phyloP scores from a whole-genome alignment of 2,329 filamentous ascomycete genomes.

The Rhynchosporium secalis region DNA sequence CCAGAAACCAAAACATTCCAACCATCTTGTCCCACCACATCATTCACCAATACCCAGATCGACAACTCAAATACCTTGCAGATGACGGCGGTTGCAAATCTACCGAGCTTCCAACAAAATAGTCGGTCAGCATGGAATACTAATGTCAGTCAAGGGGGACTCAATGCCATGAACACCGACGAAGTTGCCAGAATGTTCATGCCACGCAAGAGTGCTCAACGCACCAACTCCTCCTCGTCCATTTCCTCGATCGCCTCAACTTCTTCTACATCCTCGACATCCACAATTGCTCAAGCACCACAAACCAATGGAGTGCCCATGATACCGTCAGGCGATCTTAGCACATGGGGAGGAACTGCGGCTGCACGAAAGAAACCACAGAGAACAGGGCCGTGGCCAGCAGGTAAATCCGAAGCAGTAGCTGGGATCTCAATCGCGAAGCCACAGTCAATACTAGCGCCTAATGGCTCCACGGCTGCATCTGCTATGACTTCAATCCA shows the following conservation, averaged over 20 bases:
- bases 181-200: constrained; percentile 86
- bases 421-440: constrained; percentile 61
- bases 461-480: constrained; percentile 58
- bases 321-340: constrained; percentile 32
- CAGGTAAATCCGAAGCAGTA: constrained; percentile 64
- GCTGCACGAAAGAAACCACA: constrained; percentile 51
- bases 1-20: constrained; percentile 26
- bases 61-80: constrained; percentile 27
- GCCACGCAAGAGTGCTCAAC: constrained; percentile 82
- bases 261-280: constrained; percentile 49
- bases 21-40: constrained; percentile 19
- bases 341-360: constrained; percentile 42
- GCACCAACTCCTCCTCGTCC: constrained; percentile 89
- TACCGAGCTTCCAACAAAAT: constrained; percentile 62
- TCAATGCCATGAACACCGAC: constrained; percentile 76
- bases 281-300: constrained; percentile 63
- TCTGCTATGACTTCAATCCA: constrained; percentile 64
- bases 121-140: constrained; percentile 66
- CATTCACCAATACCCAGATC: constrained; percentile 19
- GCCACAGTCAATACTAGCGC: constrained; percentile 60
- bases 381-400: constrained; percentile 59
- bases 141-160: constrained; percentile 59
- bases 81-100: constrained; percentile 69
- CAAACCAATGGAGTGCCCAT: constrained; percentile 58
- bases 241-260: constrained; percentile 65